Percentiles rank a stretch among this genome's conserved stretches.
Evolutionary conservation across 2,329 filamentous ascomycete genomes (phyloP).

Genomic region (Harringtonia aguacate): DNA sequence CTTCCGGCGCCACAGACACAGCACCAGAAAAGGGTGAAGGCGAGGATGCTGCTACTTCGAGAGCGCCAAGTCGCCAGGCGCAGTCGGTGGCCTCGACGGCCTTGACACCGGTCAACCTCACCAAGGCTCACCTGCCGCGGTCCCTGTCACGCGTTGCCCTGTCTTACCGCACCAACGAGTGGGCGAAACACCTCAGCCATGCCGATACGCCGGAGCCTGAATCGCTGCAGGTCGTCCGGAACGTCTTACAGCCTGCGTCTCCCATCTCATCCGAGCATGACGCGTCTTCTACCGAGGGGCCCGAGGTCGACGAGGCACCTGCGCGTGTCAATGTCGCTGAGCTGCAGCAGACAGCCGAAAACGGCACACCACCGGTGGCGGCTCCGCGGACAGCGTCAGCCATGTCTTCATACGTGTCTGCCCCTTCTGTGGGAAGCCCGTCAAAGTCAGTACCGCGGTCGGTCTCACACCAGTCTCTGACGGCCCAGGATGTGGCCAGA

Average conservation of each 20-base stretch:
- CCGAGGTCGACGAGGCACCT: conserved; percentile 33
- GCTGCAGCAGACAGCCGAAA: conserved; percentile 52
- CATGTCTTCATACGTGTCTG: conserved; percentile 13
- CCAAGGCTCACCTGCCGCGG: conserved; percentile 53
- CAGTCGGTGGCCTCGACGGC: conserved; percentile 24
- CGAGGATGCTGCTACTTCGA: no score
- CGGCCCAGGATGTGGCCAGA: neutral
- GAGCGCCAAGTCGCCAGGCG: conserved; percentile 11
- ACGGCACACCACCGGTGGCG: conserved; percentile 31
- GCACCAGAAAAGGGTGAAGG: no score
- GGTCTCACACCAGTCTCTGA: conserved; percentile 11
- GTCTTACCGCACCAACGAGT: conserved; percentile 87
- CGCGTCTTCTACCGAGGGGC: neutral
- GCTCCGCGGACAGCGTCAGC: conserved; percentile 18
- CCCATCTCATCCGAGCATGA: neutral
- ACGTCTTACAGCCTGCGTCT: conserved; percentile 18
- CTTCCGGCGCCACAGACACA: no score
- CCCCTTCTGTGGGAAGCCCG: neutral
- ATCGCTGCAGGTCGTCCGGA: conserved; percentile 37
- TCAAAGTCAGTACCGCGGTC: conserved; percentile 11
- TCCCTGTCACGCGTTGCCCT: conserved; percentile 66
- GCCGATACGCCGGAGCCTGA: conserved; percentile 65
- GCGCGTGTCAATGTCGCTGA: conserved; percentile 54
- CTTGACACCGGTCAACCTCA: conserved; percentile 38
- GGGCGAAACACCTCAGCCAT: conserved; percentile 77